Evolutionary conservation across 345 rosid genomes (phyloP), one percentile per base, ranked within the genome.

Genomic region (Streptanthus diversifolius): DNA sequence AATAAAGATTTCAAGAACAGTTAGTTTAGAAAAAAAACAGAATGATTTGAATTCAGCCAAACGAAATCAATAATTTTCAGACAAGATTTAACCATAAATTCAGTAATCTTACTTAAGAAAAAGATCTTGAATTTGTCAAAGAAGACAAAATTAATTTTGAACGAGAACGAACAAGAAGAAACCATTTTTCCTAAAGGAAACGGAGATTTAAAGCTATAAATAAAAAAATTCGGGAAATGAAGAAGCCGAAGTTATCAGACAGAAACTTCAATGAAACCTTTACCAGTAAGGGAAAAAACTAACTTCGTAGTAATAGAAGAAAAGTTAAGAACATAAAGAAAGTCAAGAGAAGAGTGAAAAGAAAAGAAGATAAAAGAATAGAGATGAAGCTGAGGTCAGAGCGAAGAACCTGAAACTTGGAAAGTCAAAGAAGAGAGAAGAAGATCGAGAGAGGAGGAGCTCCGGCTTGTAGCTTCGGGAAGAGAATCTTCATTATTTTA

Each of bases 341-440:
- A 43, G 5, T 8, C 10, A 37, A 11, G 13, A 51, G 5, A 13
- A 13, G 25, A 3, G 35, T 11, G 7, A 7, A 10, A 18, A 48
- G 27, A 21, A 13, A 36, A 19, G n/a, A 58, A 35, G 45, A 44
- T 1, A 36, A 66, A 49, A 36, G 25, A n/a, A 52, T 6, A 45
- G 7, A 39, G 71, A 66, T 18, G 55, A 68, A 68, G 63, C 21
- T 68, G 39, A 68, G 54, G 43, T 68, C 41, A 68, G 43, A 69
- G 63, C 3, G 24, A 13, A 48, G 44, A 24, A 72, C 76, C 69
- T 61, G 62, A 21, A 61, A 51, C 39, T 37, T 29, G 25, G 1
- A 19, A 59, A 70, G 67, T 60, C 65, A 69, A 29, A 69, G 30
- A 55, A 49, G 36, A 18, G 13, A 45, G 47, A 70, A 13, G 54